phyloP scores from a whole-genome alignment of 1,284 basidiomycete species.

The Apiotrichum domesticum region DNA sequence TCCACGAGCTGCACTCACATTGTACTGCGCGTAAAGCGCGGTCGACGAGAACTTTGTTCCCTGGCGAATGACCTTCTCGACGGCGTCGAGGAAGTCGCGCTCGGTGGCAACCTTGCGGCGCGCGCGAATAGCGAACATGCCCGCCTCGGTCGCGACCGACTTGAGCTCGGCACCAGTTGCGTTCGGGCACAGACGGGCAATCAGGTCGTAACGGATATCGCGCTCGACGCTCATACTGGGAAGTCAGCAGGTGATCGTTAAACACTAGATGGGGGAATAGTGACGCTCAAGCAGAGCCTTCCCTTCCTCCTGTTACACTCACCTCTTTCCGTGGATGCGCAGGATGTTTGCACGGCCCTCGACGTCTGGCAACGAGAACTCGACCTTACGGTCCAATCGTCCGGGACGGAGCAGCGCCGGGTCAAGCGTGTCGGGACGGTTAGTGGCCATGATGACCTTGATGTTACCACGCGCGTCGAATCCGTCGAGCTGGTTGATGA shows the following conservation, averaged over 20 bases:
- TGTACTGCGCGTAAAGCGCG: constrained; percentile 50
- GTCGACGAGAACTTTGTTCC: constrained; percentile 94
- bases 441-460: constrained; percentile 99
- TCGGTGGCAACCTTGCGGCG: constrained; percentile 95
- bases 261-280: no score
- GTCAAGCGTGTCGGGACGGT: constrained; percentile 96
- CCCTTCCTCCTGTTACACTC: no score
- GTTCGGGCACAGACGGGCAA: constrained; percentile 94
- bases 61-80: constrained; percentile 96
- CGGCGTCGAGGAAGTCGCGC: constrained; percentile 93
- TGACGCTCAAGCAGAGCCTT: no score
- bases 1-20: background rate
- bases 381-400: constrained; percentile 89
- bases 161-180: constrained; percentile 96
- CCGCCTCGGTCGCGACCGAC: constrained; percentile 96
- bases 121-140: constrained; percentile 98
- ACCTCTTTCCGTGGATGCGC: constrained; percentile 93
- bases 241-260: constrained; percentile 5
- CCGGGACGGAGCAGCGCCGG: constrained; percentile 94
- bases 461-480: constrained; percentile 99
- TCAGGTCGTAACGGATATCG: constrained; percentile 95
- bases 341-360: constrained; percentile 96
- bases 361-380: constrained; percentile 91
- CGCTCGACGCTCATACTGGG: constrained; percentile 92
- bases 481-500: constrained; percentile 98